These are phyloP conservation scores for Penicillium subrubescens DNA, from an alignment of 495 filamentous ascomycete genomes.

Conservation along the genomic window DNA sequence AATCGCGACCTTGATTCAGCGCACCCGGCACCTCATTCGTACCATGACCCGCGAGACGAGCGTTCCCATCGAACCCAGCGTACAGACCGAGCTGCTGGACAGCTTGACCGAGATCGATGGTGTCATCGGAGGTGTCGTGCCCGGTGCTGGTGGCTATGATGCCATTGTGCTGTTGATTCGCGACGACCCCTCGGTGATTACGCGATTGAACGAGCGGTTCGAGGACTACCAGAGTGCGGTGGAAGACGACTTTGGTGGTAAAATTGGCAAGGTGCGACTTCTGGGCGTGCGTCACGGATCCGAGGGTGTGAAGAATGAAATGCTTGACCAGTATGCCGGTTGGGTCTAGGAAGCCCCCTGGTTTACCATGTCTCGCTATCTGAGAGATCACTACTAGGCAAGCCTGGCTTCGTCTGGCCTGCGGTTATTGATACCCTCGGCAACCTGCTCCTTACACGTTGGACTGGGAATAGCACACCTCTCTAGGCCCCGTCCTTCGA, in stretches of 20 bases:
- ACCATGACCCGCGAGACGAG: conserved; percentile 71
- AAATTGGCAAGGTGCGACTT: conserved; percentile 72
- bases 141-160: conserved; percentile 93
- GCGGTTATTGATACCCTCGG: background rate
- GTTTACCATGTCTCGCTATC: background rate
- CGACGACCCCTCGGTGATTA: conserved; percentile 69
- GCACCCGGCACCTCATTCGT: conserved; percentile 64
- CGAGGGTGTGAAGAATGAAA: conserved; percentile 76
- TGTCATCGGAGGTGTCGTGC: conserved; percentile 88
- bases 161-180: conserved; percentile 79
- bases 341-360: conserved; percentile 51
- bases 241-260: conserved; percentile 54
- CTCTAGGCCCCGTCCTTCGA: conserved; percentile 2
- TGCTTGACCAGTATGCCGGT: conserved; percentile 57
- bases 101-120: conserved; percentile 70
- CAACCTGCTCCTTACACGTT: conserved; percentile 6
- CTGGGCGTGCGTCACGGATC: conserved; percentile 84
- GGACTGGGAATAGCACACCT: conserved; percentile 5
- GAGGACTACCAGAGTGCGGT: conserved; percentile 60
- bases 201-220: conserved; percentile 63
- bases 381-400: background rate
- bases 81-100: conserved; percentile 83
- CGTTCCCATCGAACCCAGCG: conserved; percentile 88
- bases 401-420: background rate
- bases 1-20: conserved; percentile 46